phyloP scores from a whole-genome alignment of 345 rosid genomes.

The Eucalyptus sp. region DNA sequence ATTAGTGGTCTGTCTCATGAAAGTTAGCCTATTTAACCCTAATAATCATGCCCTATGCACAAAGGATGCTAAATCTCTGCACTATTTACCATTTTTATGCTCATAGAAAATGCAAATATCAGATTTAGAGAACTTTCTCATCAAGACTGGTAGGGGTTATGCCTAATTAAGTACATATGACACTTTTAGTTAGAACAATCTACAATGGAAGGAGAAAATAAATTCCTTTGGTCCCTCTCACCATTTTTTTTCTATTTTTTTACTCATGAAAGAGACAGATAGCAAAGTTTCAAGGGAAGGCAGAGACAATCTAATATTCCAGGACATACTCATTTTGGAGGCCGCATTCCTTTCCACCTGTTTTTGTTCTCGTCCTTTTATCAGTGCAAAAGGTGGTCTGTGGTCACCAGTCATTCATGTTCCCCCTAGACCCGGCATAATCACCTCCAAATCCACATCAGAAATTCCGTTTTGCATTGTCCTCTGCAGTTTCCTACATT shows the following conservation, averaged over 20 bases:
- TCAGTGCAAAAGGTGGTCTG: background rate
- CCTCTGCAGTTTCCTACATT: background rate
- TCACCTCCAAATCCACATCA: background rate
- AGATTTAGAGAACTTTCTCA: background rate
- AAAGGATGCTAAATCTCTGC: background rate
- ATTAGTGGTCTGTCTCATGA: background rate
- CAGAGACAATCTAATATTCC: background rate
- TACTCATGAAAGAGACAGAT: background rate
- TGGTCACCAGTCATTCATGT: background rate
- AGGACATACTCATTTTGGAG: background rate
- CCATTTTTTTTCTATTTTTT: background rate
- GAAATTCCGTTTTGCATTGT: background rate
- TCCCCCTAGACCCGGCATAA: background rate
- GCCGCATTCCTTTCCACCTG: background rate
- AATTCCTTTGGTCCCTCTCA: background rate
- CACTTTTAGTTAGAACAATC: background rate
- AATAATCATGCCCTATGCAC: background rate
- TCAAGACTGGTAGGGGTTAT: background rate
- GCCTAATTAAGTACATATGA: background rate
- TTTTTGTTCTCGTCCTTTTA: background rate
- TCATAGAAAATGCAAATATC: background rate
- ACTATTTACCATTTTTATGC: background rate
- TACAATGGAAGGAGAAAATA: background rate
- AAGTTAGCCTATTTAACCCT: background rate
- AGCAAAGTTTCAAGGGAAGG: background rate